Conservation (phyloP, 176 grass and related monocot species). For the Rhynchospora breviuscula region DNA sequence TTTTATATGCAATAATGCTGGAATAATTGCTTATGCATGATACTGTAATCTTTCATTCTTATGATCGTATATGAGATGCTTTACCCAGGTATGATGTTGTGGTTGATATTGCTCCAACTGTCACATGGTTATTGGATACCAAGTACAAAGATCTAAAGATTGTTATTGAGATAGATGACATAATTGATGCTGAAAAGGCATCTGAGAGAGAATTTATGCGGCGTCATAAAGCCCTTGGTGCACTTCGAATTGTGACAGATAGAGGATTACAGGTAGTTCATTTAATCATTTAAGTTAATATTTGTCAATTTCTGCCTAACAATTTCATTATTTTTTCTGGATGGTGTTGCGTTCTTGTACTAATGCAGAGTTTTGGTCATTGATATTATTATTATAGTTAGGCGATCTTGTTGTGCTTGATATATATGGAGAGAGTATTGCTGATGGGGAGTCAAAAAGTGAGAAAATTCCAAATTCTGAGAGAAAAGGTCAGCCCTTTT, state of each 20-base stretch:
- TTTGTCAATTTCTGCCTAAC: not conserved
- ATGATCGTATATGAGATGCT: constrained; percentile 8
- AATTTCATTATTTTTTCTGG: not conserved
- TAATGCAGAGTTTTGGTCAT: not conserved
- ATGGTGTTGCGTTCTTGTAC: constrained; percentile 16
- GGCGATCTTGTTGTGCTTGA: constrained; percentile 79
- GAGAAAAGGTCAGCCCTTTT: constrained; percentile 61
- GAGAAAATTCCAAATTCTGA: constrained; percentile 77
- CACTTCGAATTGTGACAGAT: constrained; percentile 57
- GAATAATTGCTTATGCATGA: not conserved
- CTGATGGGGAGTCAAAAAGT: constrained; percentile 60
- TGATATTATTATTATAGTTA: constrained; percentile 11
- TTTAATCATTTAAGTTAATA: constrained; percentile 3
- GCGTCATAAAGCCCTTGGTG: constrained; percentile 73
- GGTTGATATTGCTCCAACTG: constrained; percentile 67
- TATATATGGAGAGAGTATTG: constrained; percentile 79
- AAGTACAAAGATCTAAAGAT: constrained; percentile 95
- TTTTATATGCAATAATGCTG: constrained; percentile 1
- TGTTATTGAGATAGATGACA: constrained; percentile 83
- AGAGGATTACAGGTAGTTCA: constrained; percentile 83
- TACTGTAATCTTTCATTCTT: not conserved
- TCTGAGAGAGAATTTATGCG: constrained; percentile 57
- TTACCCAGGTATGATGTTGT: constrained; percentile 74
- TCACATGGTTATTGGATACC: constrained; percentile 68
- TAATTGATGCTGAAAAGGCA: constrained; percentile 64